phyloP scores from a whole-genome alignment of 768 basidiomycete genomes.

The Pholiota molesta region DNA sequence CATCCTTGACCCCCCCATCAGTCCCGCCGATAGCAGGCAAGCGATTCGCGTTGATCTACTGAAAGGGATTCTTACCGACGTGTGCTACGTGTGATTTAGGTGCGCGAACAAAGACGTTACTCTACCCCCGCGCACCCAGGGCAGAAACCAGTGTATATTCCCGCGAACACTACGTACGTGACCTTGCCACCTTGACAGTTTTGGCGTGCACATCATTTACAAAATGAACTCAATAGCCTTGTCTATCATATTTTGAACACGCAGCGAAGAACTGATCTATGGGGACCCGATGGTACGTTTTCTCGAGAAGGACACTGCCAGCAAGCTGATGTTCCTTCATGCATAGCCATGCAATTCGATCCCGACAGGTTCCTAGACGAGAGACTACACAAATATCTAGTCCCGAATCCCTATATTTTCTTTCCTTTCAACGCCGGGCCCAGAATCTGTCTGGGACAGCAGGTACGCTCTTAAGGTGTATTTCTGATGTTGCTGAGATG shows the following conservation, averaged over 20 bases:
- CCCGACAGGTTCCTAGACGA: slow-evolving; percentile 62
- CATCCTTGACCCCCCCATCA: background rate
- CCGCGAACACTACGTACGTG: slow-evolving; percentile 24
- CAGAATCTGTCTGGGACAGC: slow-evolving; percentile 42
- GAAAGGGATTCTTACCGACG: background rate
- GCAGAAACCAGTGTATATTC: slow-evolving; percentile 24
- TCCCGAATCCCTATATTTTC: slow-evolving; percentile 45
- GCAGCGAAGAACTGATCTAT: slow-evolving; percentile 64
- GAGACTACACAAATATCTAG: slow-evolving; percentile 45
- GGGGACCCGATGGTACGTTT: slow-evolving; percentile 65
- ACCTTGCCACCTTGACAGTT: background rate
- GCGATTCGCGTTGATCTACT: background rate
- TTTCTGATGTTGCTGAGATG: background rate
- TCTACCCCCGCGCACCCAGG: slow-evolving; percentile 20
- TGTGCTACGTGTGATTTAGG: background rate
- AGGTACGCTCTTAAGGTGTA: slow-evolving; percentile 26
- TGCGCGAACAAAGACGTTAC: slow-evolving; percentile 15
- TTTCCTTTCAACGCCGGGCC: slow-evolving; percentile 43
- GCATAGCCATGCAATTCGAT: slow-evolving; percentile 49
- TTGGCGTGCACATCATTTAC: background rate
- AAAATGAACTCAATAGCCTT: slow-evolving; percentile 2
- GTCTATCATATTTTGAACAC: slow-evolving; percentile 53
- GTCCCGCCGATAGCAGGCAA: slow-evolving; percentile 11
- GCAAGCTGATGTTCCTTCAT: background rate
- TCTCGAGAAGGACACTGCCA: background rate